These are phyloP conservation scores for Groenewaldozyma auringiensis DNA, from an alignment of 1,139 yeast species.

Conservation along the genomic window DNA sequence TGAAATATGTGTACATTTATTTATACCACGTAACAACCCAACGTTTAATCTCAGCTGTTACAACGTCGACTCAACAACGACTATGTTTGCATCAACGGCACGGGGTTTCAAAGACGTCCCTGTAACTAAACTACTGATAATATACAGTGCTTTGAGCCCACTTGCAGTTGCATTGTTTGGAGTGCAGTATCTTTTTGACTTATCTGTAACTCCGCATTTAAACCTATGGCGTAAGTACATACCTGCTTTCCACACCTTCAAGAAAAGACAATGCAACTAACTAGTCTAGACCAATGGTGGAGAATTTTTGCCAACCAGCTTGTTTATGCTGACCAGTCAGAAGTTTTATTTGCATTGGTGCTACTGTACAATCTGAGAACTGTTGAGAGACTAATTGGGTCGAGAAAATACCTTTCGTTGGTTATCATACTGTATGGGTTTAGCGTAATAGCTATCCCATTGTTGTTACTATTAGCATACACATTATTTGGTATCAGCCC, in stretches of 20 bases:
- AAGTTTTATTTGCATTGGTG: conserved; percentile 45
- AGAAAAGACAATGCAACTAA: neutral
- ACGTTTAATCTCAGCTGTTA: too few species aligned
- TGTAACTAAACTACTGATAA: conserved; percentile 43
- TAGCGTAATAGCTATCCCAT: conserved; percentile 25
- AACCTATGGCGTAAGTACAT: conserved; percentile 38
- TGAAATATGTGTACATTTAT: too few species aligned
- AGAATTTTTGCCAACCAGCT: conserved; percentile 49
- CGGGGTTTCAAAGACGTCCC: conserved; percentile 58
- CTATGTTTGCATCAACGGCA: conserved; percentile 37
- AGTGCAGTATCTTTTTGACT: conserved; percentile 45
- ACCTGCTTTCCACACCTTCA: neutral
- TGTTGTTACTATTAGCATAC: conserved; percentile 34
- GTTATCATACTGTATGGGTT: conserved; percentile 29
- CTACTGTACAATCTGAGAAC: conserved; percentile 53
- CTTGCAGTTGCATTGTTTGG: conserved; percentile 49
- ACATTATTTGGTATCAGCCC: conserved; percentile 21
- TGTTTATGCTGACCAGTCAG: conserved; percentile 58
- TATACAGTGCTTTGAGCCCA: conserved; percentile 40
- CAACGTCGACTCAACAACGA: too few species aligned
- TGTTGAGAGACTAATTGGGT: conserved; percentile 59
- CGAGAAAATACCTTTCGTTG: conserved; percentile 43
- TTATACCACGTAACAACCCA: too few species aligned
- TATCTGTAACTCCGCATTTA: conserved; percentile 54
- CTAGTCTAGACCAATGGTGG: conserved; percentile 50